Conservation (phyloP, 257 asterid species). For the Solanum raphanifolium region DNA sequence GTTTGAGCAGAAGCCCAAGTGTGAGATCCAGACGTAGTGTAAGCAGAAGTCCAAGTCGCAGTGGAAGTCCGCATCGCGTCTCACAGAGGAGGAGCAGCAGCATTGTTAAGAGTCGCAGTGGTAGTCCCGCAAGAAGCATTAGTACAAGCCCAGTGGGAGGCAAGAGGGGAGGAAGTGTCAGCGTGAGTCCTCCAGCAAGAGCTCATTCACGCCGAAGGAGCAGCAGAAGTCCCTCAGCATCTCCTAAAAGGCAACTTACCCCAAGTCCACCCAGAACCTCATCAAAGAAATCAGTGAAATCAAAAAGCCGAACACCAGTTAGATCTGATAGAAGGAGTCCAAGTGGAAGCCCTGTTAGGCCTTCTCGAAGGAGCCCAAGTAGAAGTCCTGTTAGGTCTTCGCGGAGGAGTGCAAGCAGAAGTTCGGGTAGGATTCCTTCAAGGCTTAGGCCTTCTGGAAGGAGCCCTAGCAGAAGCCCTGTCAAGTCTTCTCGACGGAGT, state of each 20-base stretch:
- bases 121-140: constrained; percentile 29
- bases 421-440: constrained; percentile 17
- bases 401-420: constrained; percentile 52
- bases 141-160: constrained; percentile 36
- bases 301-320: constrained; percentile 32
- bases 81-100: constrained; percentile 3
- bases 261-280: constrained; percentile 49
- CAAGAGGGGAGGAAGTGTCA: constrained; percentile 36
- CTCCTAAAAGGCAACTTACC: constrained; percentile 33
- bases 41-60: constrained; percentile 8
- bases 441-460: constrained; percentile 28
- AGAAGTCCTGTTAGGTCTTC: constrained; percentile 56
- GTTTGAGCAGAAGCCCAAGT: constrained; percentile 51
- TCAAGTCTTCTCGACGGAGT: constrained; percentile 46
- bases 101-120: constrained; percentile 10
- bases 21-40: constrained; percentile 33
- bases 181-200: constrained; percentile 49
- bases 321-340: constrained; percentile 58
- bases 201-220: constrained; percentile 20
- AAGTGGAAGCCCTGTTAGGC: constrained; percentile 41
- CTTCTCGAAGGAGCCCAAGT: constrained; percentile 66
- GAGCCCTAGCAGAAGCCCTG: constrained; percentile 62
- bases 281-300: constrained; percentile 38
- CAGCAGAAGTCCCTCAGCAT: constrained; percentile 27
- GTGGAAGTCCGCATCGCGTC: background rate